Evolutionary conservation across 371 early-diverging fungal species (phyloP).

Genomic region (Apophysomyces ossiformis): DNA sequence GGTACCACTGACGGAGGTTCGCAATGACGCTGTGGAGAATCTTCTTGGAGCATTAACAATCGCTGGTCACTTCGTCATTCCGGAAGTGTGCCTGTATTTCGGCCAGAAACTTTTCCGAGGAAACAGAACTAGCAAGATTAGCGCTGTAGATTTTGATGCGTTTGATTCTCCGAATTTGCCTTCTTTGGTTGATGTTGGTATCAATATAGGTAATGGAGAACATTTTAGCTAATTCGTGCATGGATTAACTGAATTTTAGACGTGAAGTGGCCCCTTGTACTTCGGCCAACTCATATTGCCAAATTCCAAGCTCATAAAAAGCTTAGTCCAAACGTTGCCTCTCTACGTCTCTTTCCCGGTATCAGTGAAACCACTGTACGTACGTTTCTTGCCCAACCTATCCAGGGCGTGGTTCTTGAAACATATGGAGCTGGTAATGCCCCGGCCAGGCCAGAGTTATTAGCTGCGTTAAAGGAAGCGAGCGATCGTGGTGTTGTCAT

Average conservation of each 20-base stretch:
- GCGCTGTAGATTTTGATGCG: conserved; percentile 95
- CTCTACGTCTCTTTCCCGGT: conserved; percentile 93
- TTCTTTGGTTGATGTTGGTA: conserved; percentile 90
- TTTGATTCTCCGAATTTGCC: conserved; percentile 95
- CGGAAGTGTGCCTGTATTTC: conserved; percentile 96
- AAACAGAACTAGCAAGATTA: conserved; percentile 91
- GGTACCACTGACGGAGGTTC: conserved; percentile 92
- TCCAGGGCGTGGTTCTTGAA: conserved; percentile 93
- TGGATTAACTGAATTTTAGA: conserved; percentile 50
- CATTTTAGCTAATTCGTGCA: neutral
- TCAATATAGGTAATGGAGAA: conserved; percentile 78
- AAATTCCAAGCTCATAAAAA: conserved; percentile 83
- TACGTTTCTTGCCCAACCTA: conserved; percentile 85
- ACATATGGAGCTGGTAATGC: conserved; percentile 98
- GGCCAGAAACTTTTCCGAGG: conserved; percentile 94
- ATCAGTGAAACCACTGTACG: conserved; percentile 87
- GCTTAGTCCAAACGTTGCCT: conserved; percentile 88
- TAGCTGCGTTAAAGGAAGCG: conserved; percentile 86
- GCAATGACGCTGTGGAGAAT: conserved; percentile 97
- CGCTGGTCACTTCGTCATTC: conserved; percentile 97
- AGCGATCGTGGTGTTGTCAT: conserved; percentile 93
- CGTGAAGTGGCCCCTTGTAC: conserved; percentile 89
- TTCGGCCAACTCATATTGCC: conserved; percentile 85
- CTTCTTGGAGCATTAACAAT: conserved; percentile 88
- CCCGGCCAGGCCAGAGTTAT: conserved; percentile 84